Percentiles rank a stretch among this genome's conserved stretches.
These are phyloP conservation scores for Elsinoe fawcettii DNA, from an alignment of 2,329 filamentous ascomycete species.

Conservation along the genomic window DNA sequence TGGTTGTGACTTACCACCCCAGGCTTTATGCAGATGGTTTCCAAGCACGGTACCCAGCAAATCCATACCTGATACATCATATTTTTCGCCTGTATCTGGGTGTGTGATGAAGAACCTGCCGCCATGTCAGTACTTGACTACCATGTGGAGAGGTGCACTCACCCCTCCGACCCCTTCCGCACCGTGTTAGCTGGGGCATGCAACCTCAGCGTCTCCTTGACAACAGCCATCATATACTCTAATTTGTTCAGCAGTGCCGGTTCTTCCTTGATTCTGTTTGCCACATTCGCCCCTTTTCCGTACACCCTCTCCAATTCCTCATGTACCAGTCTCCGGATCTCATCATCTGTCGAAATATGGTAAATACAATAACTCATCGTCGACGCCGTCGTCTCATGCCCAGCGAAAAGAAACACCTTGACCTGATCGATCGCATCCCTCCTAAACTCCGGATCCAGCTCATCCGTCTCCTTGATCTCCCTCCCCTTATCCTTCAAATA, in stretches of 20 bases:
- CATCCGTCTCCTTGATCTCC: slow-evolving; percentile 22
- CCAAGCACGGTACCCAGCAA: slow-evolving; percentile 35
- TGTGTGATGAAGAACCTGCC: slow-evolving; percentile 35
- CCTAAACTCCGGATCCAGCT: slow-evolving; percentile 32
- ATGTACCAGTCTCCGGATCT: slow-evolving; percentile 31
- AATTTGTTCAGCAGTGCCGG: slow-evolving; percentile 44
- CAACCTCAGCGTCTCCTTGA: slow-evolving; percentile 48
- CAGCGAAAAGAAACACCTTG: slow-evolving; percentile 38
- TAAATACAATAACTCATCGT: slow-evolving; percentile 34
- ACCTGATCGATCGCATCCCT: slow-evolving; percentile 30
- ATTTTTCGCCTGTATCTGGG: slow-evolving; percentile 36
- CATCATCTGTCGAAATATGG: slow-evolving; percentile 32
- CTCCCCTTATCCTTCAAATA: slow-evolving; percentile 32
- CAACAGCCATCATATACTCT: slow-evolving; percentile 45
- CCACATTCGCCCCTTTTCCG: slow-evolving; percentile 28
- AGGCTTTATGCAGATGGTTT: slow-evolving; percentile 35
- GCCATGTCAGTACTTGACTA: neutral
- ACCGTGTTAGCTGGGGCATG: slow-evolving; percentile 44
- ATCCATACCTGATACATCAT: slow-evolving; percentile 39
- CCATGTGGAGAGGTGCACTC: neutral
- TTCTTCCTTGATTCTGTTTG: slow-evolving; percentile 33
- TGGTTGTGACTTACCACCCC: slow-evolving; percentile 30
- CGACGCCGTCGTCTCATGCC: slow-evolving; percentile 37
- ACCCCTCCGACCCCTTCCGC: slow-evolving; percentile 27
- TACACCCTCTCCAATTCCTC: slow-evolving; percentile 49